Base-by-base conservation (phyloP, 306 rosid genomes). In the Begonia masoniana region DNA sequence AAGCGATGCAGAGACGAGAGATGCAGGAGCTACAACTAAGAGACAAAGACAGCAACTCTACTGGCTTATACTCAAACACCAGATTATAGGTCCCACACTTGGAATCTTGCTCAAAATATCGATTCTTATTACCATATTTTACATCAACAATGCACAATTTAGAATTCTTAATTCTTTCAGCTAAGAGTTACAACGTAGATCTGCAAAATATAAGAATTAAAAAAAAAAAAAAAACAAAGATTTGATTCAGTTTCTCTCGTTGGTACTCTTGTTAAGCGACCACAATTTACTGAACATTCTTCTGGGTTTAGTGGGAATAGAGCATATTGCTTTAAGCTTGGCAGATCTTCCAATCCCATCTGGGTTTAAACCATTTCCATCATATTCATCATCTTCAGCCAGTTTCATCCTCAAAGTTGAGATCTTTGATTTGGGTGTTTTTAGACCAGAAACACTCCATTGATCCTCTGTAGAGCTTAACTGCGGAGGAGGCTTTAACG, bases 371-470 rank as follows among this genome's bases (percentile, higher is more conserved):
- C 65, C 76, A 41, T 75, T 75, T 56, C 75, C 92, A 24, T 74
- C 83, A 6, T 73, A 84, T 52, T 86, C 86, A 58, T 86, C 95
- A 13, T 86, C 89, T 65, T 92, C 99, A 36, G 85, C 93, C 35
- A 92, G 85, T 73, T 87, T 92, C 99, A 92, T 92, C 65, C 80
- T 74, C 16, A 92, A 75, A 41, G 99, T 86, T 58, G 96, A 77
- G 46, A 78, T 66, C 70, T 63, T 86, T 42, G 88, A 82, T 50
- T 77, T 91, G 57, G 96, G 96, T 50, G 96, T 80, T 61, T 86
- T 83, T 47, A 83, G 78, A 51, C 82, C 88, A 5, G 96, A 79
- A 54, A 87, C 81, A 67, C 95, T 81, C 95, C 91, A 87, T 68
- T 81, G 92, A 24, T 92, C 96, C 16, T 92, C 96, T 47, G 80